Base-by-base conservation (phyloP, 2,329 filamentous ascomycete species). In the Hypoxylon sp. region DNA sequence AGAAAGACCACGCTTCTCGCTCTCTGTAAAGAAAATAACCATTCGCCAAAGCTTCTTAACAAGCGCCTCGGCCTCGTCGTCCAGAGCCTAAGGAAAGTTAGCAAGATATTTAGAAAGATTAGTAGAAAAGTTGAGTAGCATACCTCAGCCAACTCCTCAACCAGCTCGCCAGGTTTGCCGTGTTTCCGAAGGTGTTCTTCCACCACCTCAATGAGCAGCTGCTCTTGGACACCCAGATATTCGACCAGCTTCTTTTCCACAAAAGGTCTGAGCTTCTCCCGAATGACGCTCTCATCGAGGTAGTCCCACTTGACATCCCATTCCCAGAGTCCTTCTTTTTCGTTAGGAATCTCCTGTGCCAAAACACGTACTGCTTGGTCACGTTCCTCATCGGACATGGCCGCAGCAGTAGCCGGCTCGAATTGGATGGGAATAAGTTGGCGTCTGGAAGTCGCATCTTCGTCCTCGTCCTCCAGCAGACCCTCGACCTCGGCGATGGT, bases 191-290 rank as follows among this genome's bases (percentile, higher is more conserved):
- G 76, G 71, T 96, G 91, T 65, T 91, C 88, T 67, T 97, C 88
- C 27, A 97, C 91, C 31, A 94, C 87, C 67, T 96, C 92, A 21
- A 99, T 91, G 36, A 99, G 78, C 75, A 97, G 87, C 73, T 97
- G 90, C 71, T 99, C 94, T 73, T 97, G 91, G 50, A 99, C 89
- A 52, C 95, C 95, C 37, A 99, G 81, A 64, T 94, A 95, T 72
- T 99, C 94, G 54, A 99, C 88, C 62, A 97, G 90, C 80, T 97
- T 99, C 82, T 96, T 96, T 77, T 96, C 91, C 48, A 97, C 90
- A 74, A 97, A 99, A 20, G 93, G 92, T 66, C 89, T 85, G 62
- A 99, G 83, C 69, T 97, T 92, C 59, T 95, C 89, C 54, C 84
- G 82, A 52, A 97, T 84, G 30, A 94, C 81, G 11, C 81, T 78